Evolutionary conservation across 441 rosid genomes (phyloP).

Genomic region (Euphorbia schlechtendalii): DNA sequence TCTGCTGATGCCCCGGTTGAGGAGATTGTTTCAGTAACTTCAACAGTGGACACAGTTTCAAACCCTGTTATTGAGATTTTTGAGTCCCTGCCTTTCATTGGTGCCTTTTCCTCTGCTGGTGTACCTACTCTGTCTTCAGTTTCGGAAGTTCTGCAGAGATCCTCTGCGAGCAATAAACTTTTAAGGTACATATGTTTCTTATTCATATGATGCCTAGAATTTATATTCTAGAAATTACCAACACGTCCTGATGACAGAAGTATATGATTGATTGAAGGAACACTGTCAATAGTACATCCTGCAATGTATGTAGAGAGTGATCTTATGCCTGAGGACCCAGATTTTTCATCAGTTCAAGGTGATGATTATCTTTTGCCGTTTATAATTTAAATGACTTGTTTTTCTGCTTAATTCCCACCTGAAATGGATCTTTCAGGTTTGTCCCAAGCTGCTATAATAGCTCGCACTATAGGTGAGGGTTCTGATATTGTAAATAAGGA

Average conservation of each 20-base stretch:
- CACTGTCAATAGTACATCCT: conserved; percentile 79
- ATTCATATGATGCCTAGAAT: conserved; percentile 4
- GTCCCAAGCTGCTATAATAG: no score
- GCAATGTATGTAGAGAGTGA: conserved; percentile 95
- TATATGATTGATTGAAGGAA: conserved; percentile 40
- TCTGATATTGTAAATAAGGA: no score
- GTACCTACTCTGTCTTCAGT: conserved; percentile 83
- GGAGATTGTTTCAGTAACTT: conserved; percentile 25
- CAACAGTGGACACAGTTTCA: conserved; percentile 29
- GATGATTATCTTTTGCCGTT: conserved; percentile 15
- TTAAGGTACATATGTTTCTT: conserved; percentile 53
- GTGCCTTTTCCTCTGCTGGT: conserved; percentile 48
- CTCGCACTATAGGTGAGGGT: no score
- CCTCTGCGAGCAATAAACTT: conserved; percentile 69
- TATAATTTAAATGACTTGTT: not conserved
- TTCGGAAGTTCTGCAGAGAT: conserved; percentile 54
- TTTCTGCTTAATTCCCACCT: conserved; percentile 14
- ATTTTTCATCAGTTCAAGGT: conserved; percentile 93
- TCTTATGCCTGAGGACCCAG: conserved; percentile 74
- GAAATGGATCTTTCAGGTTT: conserved; percentile 54
- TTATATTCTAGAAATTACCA: conserved; percentile 3
- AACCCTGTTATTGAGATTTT: conserved; percentile 27
- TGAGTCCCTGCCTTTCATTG: conserved; percentile 29
- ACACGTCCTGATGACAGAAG: not conserved
- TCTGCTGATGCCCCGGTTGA: conserved; percentile 25